Base-by-base conservation (phyloP, 495 filamentous ascomycete species). In the Penicillium herquei region DNA sequence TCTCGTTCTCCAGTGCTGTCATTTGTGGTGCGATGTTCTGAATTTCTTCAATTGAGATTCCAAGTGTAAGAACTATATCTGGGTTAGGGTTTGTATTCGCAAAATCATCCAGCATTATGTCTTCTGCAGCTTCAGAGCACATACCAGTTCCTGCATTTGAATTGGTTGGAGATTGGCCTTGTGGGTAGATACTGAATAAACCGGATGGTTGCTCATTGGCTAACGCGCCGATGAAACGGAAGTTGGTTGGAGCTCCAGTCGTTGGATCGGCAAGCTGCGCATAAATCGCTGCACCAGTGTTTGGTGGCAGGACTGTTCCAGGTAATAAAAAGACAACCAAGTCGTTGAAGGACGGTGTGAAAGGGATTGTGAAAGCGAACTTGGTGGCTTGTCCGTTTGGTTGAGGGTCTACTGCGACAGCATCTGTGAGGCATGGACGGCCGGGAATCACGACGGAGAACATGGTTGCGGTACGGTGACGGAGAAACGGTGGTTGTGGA, bases 301-400 rank as follows among this genome's bases (percentile, higher is more conserved):
- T 82, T 4, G 78, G 78, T 0, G 92, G 92, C 0, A 98, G 81
- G 31, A 78, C 68, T 7, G 84, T 79, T 46, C 88, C 89, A 1
- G 94, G 94, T 7, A 96, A 85, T 39, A 97, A 75, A 78, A 99
- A 98, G 58, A 96, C 84, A 57, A 90, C 87, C 51, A 99, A 74
- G 59, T 97, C 91, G 42, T 78, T 81, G 78, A 96, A 91, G 21
- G 74, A 45, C 0, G 84, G 80, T n/a, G 58, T 58, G 6, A 78
- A 61, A 1, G 84, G 77, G 63, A 89, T 77, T 31, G 74, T 71
- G 73, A 89, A 88, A 45, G 85, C 81, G 69, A 84, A 88, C 71
- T 89, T 85, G 10, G 84, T 87, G 8, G 81, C 70, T 56, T 84
- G 82, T 46, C 70, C 71, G 46, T 72, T 74, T 34, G 71, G 69